These are phyloP conservation scores for Solanum phureja DNA, from an alignment of 257 asterid genomes.

Conservation along the genomic window DNA sequence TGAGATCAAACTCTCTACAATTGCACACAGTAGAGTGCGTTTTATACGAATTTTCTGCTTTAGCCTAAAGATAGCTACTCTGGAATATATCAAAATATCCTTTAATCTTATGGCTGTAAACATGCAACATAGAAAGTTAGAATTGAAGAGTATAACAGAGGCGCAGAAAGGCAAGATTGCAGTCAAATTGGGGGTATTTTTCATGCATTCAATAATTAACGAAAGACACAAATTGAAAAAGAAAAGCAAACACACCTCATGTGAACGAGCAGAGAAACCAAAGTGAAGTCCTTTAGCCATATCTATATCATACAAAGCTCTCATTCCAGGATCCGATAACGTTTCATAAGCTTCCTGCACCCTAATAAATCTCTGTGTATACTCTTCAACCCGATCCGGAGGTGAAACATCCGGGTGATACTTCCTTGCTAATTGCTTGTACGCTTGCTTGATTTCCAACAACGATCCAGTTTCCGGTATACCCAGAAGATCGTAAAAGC, in stretches of 20 bases:
- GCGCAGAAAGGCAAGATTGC: background rate
- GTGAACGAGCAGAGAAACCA: slow-evolving; percentile 37
- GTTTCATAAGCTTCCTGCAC: slow-evolving; percentile 90
- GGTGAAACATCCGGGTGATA: slow-evolving; percentile 97
- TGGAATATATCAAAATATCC: background rate
- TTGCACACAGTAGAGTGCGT: background rate
- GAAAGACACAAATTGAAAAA: background rate
- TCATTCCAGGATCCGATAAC: slow-evolving; percentile 59
- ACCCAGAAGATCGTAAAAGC: slow-evolving; percentile 67
- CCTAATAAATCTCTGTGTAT: slow-evolving; percentile 53
- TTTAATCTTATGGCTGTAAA: background rate
- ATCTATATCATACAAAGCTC: slow-evolving; percentile 60
- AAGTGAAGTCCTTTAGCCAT: slow-evolving; percentile 44
- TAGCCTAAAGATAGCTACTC: background rate
- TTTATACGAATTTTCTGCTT: background rate
- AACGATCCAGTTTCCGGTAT: slow-evolving; percentile 49
- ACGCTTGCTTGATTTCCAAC: slow-evolving; percentile 74
- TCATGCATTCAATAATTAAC: background rate
- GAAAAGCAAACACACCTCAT: slow-evolving; percentile 19
- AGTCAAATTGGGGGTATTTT: background rate
- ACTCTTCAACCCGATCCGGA: slow-evolving; percentile 68
- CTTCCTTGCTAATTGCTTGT: slow-evolving; percentile 77
- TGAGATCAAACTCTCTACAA: background rate
- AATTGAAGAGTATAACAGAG: background rate
- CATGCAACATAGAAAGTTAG: background rate